These are phyloP conservation scores for Daldinia grandis DNA, from an alignment of 495 filamentous ascomycete genomes.

Conservation along the genomic window DNA sequence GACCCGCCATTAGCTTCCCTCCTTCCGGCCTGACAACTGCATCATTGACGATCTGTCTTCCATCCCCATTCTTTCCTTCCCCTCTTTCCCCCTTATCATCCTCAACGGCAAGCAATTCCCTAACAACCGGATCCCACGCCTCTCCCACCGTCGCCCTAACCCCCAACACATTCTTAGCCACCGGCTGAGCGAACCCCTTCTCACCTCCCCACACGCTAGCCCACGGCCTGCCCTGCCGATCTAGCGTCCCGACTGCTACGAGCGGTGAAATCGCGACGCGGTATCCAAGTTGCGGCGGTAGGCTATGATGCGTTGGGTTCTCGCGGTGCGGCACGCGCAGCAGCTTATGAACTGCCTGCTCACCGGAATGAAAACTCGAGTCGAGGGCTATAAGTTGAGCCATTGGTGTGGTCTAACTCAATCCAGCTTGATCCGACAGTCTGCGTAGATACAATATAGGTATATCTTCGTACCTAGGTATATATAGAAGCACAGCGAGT, in stretches of 20 bases:
- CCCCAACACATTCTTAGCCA: slow-evolving; percentile 66
- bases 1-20: slow-evolving; percentile 62
- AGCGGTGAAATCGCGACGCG: slow-evolving; percentile 67
- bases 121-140: slow-evolving; percentile 69
- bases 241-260: slow-evolving; percentile 74
- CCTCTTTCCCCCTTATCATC: slow-evolving; percentile 51
- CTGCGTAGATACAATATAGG: too few relatives aligned
- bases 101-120: slow-evolving; percentile 17
- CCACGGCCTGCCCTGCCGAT: slow-evolving; percentile 71
- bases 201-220: slow-evolving; percentile 78
- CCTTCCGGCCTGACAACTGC: slow-evolving; percentile 46
- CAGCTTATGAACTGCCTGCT: slow-evolving; percentile 45
- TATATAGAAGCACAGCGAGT: background rate
- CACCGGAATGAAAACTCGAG: slow-evolving; percentile 49
- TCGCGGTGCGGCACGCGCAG: slow-evolving; percentile 49
- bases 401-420: background rate
- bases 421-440: background rate
- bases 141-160: slow-evolving; percentile 66
- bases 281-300: slow-evolving; percentile 62
- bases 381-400: slow-evolving; percentile 31
- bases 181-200: slow-evolving; percentile 66
- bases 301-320: slow-evolving; percentile 69
- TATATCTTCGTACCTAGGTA: too few relatives aligned
- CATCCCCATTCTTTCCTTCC: slow-evolving; percentile 36
- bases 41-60: slow-evolving; percentile 24